Base-by-base conservation (phyloP, 2,329 filamentous ascomycete species). In the Colletotrichum phormii region DNA sequence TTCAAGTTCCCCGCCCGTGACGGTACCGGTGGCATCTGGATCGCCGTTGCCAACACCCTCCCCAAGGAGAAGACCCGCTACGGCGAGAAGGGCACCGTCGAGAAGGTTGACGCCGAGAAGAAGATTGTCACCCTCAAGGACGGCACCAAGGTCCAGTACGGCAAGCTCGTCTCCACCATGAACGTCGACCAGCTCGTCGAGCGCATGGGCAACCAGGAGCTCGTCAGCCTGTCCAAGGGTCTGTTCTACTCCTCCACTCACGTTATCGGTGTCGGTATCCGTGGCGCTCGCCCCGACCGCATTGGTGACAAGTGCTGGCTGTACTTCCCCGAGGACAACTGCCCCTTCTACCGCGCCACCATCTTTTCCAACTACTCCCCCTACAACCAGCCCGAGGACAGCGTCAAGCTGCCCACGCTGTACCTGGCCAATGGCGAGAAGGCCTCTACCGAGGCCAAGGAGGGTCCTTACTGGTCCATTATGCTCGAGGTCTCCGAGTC, bases 321-420 rank as follows among this genome's bases (percentile, higher is more conserved):
- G 77, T 99, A 99, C 91, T 99, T 98, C 91, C 97, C 97, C 75
- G 97, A 99, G 85, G 93, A 98, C 84, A 93, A 99, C 90, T 98
- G 95, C 89, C 95, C 95, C 82, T 99, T 99, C 90, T 99, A 99
- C 90, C 94, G 97, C 78, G 97, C 97, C 81, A 99, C 97, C 81
- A 98, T 99, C 87, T 99, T 99, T 91, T 98, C 96, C 85, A 99
- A 99, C 91, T 99, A 99, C 90, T 98, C 97, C 26, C 97, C 96
- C 65, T 92, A 97, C 91, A 99, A 99, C 89, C 97, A 98, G 87
- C 97, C 97, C 42, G 87, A 94, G 77, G 88, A 91, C 72, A 91
- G 92, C 71, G 92, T 89, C 81, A 97, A 97, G 89, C 91, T 99
- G 69, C 91, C 95, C 51, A 98, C 97, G 26, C 86, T 95, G 78